Evolutionary conservation across 371 early-diverging fungal genomes (phyloP).

Genomic region (Sporodiniella umbellata): DNA sequence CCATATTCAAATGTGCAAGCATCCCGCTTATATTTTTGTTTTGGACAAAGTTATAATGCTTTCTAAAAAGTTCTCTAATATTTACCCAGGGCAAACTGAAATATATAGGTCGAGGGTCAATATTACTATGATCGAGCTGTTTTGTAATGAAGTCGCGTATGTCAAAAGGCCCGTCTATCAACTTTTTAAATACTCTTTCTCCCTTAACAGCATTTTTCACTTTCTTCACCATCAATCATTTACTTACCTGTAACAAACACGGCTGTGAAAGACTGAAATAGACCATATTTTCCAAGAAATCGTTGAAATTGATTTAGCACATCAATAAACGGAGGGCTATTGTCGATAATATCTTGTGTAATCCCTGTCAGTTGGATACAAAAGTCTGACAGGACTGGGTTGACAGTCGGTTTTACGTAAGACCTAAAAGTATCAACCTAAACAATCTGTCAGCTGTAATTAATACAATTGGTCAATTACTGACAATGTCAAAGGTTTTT

Average conservation of each 20-base stretch:
- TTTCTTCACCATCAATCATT: background rate
- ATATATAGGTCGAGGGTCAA: conserved; percentile 44
- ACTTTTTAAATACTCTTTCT: conserved; percentile 12
- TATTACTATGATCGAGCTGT: conserved; percentile 49
- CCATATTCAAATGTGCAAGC: conserved; percentile 54
- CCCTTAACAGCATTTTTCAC: background rate
- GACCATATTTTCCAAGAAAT: conserved; percentile 37
- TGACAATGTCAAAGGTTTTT: conserved; percentile 54
- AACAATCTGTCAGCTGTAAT: background rate
- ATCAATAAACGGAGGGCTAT: conserved; percentile 48
- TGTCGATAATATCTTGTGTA: conserved; percentile 54
- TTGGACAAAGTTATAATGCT: conserved; percentile 43
- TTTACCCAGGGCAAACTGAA: conserved; percentile 64
- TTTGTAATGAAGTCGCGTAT: conserved; percentile 77
- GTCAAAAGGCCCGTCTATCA: conserved; percentile 80
- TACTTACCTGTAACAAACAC: conserved; percentile 42
- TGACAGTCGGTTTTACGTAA: conserved; percentile 66
- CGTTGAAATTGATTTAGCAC: conserved; percentile 40
- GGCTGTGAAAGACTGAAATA: conserved; percentile 50
- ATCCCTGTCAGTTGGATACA: conserved; percentile 78
- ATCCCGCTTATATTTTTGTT: conserved; percentile 59
- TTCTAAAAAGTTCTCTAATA: conserved; percentile 47
- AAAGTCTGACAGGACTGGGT: conserved; percentile 67
- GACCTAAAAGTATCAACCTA: conserved; percentile 70
- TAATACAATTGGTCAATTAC: conserved; percentile 1